phyloP scores from a whole-genome alignment of 2,329 filamentous ascomycete species.

The Diaporthe sp. region DNA sequence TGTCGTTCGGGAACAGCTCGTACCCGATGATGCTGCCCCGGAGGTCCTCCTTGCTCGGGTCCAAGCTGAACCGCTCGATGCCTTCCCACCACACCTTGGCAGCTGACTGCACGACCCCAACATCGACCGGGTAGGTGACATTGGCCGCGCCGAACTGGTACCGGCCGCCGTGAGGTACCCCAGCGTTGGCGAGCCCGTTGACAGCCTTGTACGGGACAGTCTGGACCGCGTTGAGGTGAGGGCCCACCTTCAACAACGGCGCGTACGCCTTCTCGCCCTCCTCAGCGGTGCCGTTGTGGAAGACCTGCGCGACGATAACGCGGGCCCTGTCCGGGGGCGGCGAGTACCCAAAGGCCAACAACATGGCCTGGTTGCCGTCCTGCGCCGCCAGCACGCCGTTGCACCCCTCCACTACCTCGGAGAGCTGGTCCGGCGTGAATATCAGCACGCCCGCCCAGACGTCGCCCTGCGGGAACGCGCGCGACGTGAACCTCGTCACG shows the following conservation, averaged over 20 bases:
- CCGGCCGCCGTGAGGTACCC: slow-evolving; percentile 54
- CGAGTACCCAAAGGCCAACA: slow-evolving; percentile 41
- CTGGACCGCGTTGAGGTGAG: slow-evolving; percentile 53
- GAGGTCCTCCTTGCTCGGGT: slow-evolving; percentile 56
- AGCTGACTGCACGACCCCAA: slow-evolving; percentile 50
- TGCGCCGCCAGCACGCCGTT: slow-evolving; percentile 49
- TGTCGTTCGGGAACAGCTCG: slow-evolving; percentile 58
- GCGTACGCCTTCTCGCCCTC: slow-evolving; percentile 54
- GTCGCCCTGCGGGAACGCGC: slow-evolving; percentile 49
- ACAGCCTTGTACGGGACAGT: slow-evolving; percentile 58
- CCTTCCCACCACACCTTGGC: slow-evolving; percentile 50
- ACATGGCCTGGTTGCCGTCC: slow-evolving; percentile 42
- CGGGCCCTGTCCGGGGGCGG: slow-evolving; percentile 50
- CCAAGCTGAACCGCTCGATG: slow-evolving; percentile 40
- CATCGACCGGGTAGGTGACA: slow-evolving; percentile 57
- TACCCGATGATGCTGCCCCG: slow-evolving; percentile 52
- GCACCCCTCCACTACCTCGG: slow-evolving; percentile 49
- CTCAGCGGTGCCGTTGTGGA: slow-evolving; percentile 55
- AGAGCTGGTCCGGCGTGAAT: slow-evolving; percentile 47
- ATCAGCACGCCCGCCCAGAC: slow-evolving; percentile 51
- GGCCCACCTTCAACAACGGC: slow-evolving; percentile 53
- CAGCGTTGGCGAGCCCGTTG: slow-evolving; percentile 56
- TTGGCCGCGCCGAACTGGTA: slow-evolving; percentile 59
- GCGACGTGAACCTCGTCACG: slow-evolving; percentile 56
- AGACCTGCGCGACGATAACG: slow-evolving; percentile 47